Evolutionary conservation across 2,329 filamentous ascomycete species (phyloP).

Genomic region (Fonsecaea pedrosoi): DNA sequence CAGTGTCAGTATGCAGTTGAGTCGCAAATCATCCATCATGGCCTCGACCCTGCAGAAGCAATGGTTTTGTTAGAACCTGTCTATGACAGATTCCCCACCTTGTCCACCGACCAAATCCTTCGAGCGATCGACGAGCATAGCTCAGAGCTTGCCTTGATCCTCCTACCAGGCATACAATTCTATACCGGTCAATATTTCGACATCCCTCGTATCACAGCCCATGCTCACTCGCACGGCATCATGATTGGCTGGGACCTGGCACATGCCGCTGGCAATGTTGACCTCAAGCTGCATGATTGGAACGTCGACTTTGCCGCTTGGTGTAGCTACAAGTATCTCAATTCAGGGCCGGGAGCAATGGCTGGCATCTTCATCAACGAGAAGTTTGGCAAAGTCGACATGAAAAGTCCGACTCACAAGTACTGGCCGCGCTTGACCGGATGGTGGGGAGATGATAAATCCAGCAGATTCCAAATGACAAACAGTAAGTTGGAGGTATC

Average conservation of each 20-base stretch:
- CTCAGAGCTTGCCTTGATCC: conserved; percentile 72
- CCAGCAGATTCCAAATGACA: conserved; percentile 75
- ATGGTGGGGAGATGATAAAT: conserved; percentile 84
- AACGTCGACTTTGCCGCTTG: conserved; percentile 89
- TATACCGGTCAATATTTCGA: conserved; percentile 91
- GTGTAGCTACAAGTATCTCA: conserved; percentile 98
- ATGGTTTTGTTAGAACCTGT: conserved; percentile 75
- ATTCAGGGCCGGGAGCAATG: conserved; percentile 81
- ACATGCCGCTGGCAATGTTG: conserved; percentile 78
- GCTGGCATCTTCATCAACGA: conserved; percentile 83
- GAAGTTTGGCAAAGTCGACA: conserved; percentile 66
- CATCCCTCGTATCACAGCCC: conserved; percentile 76
- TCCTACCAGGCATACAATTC: conserved; percentile 88
- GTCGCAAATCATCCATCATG: conserved; percentile 77
- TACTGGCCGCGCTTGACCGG: conserved; percentile 74
- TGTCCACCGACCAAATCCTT: conserved; percentile 75
- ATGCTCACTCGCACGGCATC: conserved; percentile 75
- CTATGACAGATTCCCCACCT: conserved; percentile 59
- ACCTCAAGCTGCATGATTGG: conserved; percentile 84
- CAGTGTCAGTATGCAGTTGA: conserved; percentile 74
- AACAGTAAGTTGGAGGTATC: conserved; percentile 24
- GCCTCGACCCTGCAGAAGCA: conserved; percentile 67
- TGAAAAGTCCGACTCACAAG: conserved; percentile 27
- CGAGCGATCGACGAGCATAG: conserved; percentile 76
- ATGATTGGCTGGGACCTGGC: conserved; percentile 84